Evolutionary conservation across 2,329 filamentous ascomycete genomes (phyloP).

Genomic region (Neofusicoccum cordaticola): DNA sequence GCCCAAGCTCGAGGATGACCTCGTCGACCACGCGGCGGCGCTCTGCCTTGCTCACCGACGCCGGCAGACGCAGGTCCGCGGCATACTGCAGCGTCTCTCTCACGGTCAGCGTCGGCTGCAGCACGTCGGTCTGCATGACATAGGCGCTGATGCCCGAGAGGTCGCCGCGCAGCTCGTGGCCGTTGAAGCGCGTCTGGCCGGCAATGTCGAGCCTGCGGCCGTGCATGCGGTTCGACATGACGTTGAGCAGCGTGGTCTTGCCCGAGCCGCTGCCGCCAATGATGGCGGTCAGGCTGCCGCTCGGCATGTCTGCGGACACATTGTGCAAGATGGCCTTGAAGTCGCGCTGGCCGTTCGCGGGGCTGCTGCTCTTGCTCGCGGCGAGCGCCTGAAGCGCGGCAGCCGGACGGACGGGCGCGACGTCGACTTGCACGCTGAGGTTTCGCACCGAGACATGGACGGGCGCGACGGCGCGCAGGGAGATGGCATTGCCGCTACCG

Average conservation of each 20-base stretch:
- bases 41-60: conserved; percentile 59
- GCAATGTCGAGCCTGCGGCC: conserved; percentile 51
- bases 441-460: conserved; percentile 55
- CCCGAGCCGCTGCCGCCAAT: conserved; percentile 72
- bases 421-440: conserved; percentile 57
- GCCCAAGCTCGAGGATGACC: conserved; percentile 70
- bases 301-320: conserved; percentile 61
- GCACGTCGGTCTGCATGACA: conserved; percentile 73
- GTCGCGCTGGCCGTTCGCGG: conserved; percentile 21
- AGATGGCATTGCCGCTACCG: conserved; percentile 30
- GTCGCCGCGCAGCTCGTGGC: conserved; percentile 33
- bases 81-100: conserved; percentile 72
- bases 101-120: conserved; percentile 71
- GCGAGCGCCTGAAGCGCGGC: conserved; percentile 22
- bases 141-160: conserved; percentile 57
- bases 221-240: conserved; percentile 66
- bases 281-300: conserved; percentile 70
- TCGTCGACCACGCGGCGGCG: conserved; percentile 66
- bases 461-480: conserved; percentile 52
- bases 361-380: conserved; percentile 23
- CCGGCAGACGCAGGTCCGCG: conserved; percentile 67
- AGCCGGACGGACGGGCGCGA: conserved; percentile 43
- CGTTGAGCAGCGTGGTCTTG: conserved; percentile 61
- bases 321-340: conserved; percentile 57
- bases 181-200: conserved; percentile 63